Conservation (phyloP, 441 rosid species). For the Pelargonium australe region DNA sequence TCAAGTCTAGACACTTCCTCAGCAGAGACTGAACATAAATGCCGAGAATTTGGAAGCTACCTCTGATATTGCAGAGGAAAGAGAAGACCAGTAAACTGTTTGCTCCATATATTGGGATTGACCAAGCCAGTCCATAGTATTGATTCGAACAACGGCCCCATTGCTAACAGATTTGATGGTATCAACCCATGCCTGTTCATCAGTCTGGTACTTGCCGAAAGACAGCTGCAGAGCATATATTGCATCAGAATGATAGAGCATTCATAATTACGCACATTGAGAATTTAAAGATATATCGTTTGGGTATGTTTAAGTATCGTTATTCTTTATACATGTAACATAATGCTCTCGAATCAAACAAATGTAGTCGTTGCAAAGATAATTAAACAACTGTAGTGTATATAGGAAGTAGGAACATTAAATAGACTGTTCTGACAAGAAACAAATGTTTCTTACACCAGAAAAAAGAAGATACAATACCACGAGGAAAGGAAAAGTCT, state of each 20-base stretch:
- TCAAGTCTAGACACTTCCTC: too few species aligned
- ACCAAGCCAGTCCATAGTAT: constrained; percentile 92
- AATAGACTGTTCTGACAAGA: not conserved
- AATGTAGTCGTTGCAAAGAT: not conserved
- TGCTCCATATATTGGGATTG: constrained; percentile 56
- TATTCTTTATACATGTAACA: too few species aligned
- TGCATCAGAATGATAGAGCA: constrained; percentile 17
- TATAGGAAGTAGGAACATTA: not conserved
- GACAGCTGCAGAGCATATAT: constrained; percentile 47
- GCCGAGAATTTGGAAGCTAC: constrained; percentile 26
- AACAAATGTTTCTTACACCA: too few species aligned
- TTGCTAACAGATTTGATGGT: constrained; percentile 59
- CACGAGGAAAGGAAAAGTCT: too few species aligned
- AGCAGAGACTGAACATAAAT: not conserved
- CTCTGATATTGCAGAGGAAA: constrained; percentile 70
- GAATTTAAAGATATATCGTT: too few species aligned
- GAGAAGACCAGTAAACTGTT: constrained; percentile 64
- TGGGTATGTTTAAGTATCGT: too few species aligned
- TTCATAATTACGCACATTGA: not conserved
- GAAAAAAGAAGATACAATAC: too few species aligned
- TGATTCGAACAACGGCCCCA: constrained; percentile 62
- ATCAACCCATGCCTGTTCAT: constrained; percentile 86
- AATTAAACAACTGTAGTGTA: not conserved
- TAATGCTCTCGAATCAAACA: not conserved
- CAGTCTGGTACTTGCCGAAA: constrained; percentile 61